Conservation (phyloP, 2,329 filamentous ascomycete species). For the Cercospora sp. region DNA sequence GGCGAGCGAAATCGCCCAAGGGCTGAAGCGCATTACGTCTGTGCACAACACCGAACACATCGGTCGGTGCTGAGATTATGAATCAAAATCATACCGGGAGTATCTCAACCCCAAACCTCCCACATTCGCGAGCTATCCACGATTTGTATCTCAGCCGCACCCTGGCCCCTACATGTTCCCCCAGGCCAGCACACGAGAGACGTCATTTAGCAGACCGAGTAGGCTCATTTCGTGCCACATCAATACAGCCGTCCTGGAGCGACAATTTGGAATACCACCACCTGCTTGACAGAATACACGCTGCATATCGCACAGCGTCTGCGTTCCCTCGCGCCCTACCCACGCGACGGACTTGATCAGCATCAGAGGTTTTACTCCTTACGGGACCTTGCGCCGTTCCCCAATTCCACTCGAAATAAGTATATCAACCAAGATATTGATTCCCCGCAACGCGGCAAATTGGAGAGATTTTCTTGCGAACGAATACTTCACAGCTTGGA, state of each 20-base stretch:
- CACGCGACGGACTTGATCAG: neutral
- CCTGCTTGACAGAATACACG: neutral
- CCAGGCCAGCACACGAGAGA: neutral
- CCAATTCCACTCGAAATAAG: neutral
- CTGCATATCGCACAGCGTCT: neutral
- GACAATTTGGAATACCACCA: neutral
- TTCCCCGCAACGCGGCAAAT: neutral
- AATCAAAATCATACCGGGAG: neutral
- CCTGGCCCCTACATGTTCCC: neutral
- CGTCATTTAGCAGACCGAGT: neutral
- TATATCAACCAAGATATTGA: neutral
- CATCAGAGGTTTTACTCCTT: neutral
- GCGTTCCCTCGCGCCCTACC: neutral
- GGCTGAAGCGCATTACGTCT: neutral
- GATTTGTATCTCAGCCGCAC: neutral
- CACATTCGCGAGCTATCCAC: neutral
- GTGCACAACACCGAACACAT: neutral
- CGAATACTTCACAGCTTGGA: neutral
- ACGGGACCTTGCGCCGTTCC: neutral
- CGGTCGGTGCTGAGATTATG: neutral
- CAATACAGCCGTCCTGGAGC: neutral
- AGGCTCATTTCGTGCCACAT: neutral
- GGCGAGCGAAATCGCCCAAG: constrained; percentile 15
- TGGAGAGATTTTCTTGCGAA: neutral
- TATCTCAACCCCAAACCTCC: neutral